Evolutionary conservation across 2,329 filamentous ascomycete species (phyloP).

Genomic region (Ophiostoma quercus): DNA sequence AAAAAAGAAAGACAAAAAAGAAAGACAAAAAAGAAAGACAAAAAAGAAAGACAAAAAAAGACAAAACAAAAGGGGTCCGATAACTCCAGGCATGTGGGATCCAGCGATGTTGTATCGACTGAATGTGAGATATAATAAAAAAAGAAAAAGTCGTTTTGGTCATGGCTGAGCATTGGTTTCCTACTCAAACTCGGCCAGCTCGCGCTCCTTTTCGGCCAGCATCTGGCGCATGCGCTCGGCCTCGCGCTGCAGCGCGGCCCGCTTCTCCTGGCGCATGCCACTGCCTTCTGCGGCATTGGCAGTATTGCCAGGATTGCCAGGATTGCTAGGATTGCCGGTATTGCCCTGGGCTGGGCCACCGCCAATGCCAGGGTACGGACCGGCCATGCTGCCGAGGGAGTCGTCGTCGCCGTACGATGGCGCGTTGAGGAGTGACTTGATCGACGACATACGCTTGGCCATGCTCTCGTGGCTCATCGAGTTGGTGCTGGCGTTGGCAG

Average conservation of each 20-base stretch:
- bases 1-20: background rate
- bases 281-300: background rate
- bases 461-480: constrained; percentile 41
- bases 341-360: background rate
- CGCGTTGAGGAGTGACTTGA: constrained; percentile 70
- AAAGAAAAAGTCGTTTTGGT: background rate
- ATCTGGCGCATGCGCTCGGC: constrained; percentile 70
- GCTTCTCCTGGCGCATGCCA: constrained; percentile 46
- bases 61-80: background rate
- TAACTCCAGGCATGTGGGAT: background rate
- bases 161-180: background rate
- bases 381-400: constrained; percentile 25
- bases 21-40: background rate
- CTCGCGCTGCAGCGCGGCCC: constrained; percentile 63
- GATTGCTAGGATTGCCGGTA: background rate
- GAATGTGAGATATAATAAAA: background rate
- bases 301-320: background rate
- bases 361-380: constrained; percentile 24
- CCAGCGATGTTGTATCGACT: background rate
- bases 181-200: constrained; percentile 49
- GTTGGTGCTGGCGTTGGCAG: constrained; percentile 23
- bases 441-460: constrained; percentile 64
- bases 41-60: background rate
- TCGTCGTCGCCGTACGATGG: constrained; percentile 36
- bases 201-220: constrained; percentile 67